Conservation (phyloP, 805 yeast species). For the Candida pseudoglaebosa region DNA sequence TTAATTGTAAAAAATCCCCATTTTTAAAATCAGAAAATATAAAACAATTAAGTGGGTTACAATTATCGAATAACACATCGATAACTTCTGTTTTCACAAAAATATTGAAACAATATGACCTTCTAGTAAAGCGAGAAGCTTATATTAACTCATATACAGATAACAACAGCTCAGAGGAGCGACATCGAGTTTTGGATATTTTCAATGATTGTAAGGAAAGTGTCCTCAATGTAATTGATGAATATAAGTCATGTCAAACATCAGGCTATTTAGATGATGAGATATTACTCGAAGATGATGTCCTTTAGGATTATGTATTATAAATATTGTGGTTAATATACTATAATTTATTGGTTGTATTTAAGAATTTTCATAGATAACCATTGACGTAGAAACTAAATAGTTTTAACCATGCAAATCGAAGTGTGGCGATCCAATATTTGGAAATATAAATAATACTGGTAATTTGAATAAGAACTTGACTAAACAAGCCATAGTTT, state of each 20-base stretch:
- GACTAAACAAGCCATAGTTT: no score
- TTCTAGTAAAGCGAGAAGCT: constrained; percentile 74
- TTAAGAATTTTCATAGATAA: no score
- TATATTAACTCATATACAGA: constrained; percentile 73
- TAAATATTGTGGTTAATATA: no score
- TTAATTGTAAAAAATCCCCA: constrained; percentile 71
- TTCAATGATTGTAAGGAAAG: constrained; percentile 48
- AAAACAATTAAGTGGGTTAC: constrained; percentile 60
- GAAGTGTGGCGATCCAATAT: no score
- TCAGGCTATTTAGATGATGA: constrained; percentile 46
- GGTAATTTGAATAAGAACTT: no score
- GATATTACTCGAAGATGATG: constrained; percentile 30
- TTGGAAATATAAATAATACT: no score
- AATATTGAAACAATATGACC: constrained; percentile 73
- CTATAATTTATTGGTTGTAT: no score
- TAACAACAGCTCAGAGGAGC: constrained; percentile 40
- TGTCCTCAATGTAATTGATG: constrained; percentile 42
- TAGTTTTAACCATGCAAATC: no score
- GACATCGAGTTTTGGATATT: constrained; percentile 43
- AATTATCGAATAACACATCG: constrained; percentile 79
- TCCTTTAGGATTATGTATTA: constrained; percentile 8
- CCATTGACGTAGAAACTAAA: no score
- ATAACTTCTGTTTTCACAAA: constrained; percentile 63
- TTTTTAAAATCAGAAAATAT: constrained; percentile 39
- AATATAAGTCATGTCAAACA: constrained; percentile 41